These are phyloP conservation scores for Hericium erinaceus DNA, from an alignment of 768 basidiomycete genomes.

Conservation along the genomic window DNA sequence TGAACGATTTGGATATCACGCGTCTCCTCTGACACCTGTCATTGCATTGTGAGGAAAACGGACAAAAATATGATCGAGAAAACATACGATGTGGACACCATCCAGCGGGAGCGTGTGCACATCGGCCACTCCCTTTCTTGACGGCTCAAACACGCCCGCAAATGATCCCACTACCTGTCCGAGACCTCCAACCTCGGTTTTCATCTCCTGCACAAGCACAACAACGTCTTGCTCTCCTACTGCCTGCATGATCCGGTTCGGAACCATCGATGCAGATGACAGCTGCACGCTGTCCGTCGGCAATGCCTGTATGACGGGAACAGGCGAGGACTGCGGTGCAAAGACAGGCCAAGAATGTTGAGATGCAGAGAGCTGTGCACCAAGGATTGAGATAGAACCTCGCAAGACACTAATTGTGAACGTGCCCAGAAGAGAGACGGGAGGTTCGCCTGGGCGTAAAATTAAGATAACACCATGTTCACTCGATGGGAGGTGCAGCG, in stretches of 20 bases:
- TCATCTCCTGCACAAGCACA: slow-evolving; percentile 47
- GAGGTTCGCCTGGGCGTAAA: slow-evolving; percentile 35
- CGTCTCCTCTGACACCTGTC: slow-evolving; percentile 19
- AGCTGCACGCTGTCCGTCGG: slow-evolving; percentile 9
- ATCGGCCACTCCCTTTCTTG: slow-evolving; percentile 30
- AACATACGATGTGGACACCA: slow-evolving; percentile 40
- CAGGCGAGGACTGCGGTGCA: slow-evolving; percentile 71
- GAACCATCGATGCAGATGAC: slow-evolving; percentile 7
- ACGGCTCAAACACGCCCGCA: slow-evolving; percentile 50
- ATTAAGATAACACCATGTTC: slow-evolving; percentile 30
- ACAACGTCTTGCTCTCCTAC: slow-evolving; percentile 23
- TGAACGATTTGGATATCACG: slow-evolving; percentile 26
- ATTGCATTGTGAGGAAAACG: slow-evolving; percentile 15
- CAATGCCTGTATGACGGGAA: slow-evolving; percentile 37
- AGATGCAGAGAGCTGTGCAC: slow-evolving; percentile 39
- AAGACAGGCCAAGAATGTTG: slow-evolving; percentile 42
- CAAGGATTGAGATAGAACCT: slow-evolving; percentile 51
- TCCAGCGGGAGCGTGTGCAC: slow-evolving; percentile 33
- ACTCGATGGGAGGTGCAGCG: slow-evolving; percentile 19
- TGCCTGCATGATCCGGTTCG: slow-evolving; percentile 8
- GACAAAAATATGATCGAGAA: neutral
- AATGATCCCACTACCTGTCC: slow-evolving; percentile 54
- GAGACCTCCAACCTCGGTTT: slow-evolving; percentile 57
- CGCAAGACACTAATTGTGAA: slow-evolving; percentile 53
- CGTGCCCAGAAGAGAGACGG: slow-evolving; percentile 59